These are phyloP conservation scores for Taxillus chinensis DNA, from an alignment of 164 flowering plant species.

Conservation along the genomic window DNA sequence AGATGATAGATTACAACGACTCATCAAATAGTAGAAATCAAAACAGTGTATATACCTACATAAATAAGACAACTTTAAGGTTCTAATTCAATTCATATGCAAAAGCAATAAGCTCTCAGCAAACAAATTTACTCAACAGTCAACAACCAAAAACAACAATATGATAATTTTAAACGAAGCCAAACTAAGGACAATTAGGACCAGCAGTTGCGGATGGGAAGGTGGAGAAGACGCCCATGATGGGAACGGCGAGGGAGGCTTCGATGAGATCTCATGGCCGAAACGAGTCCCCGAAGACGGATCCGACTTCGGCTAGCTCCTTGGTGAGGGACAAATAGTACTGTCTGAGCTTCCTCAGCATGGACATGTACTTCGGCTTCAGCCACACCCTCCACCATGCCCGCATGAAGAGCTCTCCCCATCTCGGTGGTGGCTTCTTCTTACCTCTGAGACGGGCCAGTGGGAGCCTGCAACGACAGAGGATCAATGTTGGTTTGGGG, in stretches of 20 bases:
- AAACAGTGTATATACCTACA: too few relatives aligned
- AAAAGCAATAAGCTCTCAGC: too few relatives aligned
- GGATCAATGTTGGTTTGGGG: constrained; percentile 5
- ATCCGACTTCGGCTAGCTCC: constrained; percentile 36
- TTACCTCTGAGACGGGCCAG: constrained; percentile 28
- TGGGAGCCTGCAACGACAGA: constrained; percentile 19
- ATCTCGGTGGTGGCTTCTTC: not conserved
- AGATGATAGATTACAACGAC: too few relatives aligned
- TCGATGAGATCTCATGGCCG: constrained; percentile 34
- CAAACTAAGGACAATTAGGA: too few relatives aligned
- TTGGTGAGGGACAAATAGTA: constrained; percentile 25
- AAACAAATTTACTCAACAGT: too few relatives aligned
- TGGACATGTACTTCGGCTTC: constrained; percentile 21
- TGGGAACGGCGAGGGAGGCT: constrained; percentile 30
- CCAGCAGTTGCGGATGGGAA: not conserved
- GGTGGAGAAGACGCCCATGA: constrained; percentile 24
- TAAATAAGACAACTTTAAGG: too few relatives aligned
- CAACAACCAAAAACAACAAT: too few relatives aligned
- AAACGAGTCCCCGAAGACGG: constrained; percentile 20
- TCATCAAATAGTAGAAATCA: too few relatives aligned
- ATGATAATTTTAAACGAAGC: too few relatives aligned
- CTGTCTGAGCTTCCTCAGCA: constrained; percentile 39
- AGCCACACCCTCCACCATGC: constrained; percentile 18
- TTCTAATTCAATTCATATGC: too few relatives aligned
- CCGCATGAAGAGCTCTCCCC: constrained; percentile 16